Evolutionary conservation across 805 yeast genomes (phyloP).

Genomic region (Kazachstania kunashirensis): DNA sequence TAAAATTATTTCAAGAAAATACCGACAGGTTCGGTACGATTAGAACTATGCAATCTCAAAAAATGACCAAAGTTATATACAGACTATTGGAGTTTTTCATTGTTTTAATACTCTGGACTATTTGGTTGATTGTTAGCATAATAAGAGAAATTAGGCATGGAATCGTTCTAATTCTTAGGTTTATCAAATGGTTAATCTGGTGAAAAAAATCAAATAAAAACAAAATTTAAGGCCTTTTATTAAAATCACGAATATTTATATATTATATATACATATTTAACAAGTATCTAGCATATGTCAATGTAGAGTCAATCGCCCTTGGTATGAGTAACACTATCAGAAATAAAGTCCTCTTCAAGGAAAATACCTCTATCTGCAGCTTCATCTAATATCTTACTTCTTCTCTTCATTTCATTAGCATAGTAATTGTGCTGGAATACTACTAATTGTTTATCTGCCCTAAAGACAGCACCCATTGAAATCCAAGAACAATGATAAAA

Average conservation of each 20-base stretch:
- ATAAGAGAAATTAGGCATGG: constrained; percentile 13
- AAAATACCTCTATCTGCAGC: constrained; percentile 39
- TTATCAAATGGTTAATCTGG: constrained; percentile 23
- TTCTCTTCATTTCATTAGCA: constrained; percentile 28
- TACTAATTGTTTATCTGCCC: constrained; percentile 34
- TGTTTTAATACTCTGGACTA: constrained; percentile 20
- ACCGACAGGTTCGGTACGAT: constrained; percentile 24
- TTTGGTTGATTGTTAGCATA: constrained; percentile 25
- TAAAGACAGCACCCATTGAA: constrained; percentile 34
- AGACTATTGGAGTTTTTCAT: constrained; percentile 23
- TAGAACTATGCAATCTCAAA: constrained; percentile 18
- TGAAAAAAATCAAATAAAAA: constrained; percentile 6
- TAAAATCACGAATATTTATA: not conserved
- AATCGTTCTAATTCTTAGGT: constrained; percentile 10
- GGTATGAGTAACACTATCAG: constrained; percentile 1
- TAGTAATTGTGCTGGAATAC: constrained; percentile 30
- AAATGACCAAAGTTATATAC: constrained; percentile 17
- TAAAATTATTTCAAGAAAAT: constrained; percentile 31
- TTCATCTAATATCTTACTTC: constrained; percentile 32
- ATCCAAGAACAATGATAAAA: constrained; percentile 36
- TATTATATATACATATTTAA: constrained; percentile 1
- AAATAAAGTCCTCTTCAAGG: constrained; percentile 26
- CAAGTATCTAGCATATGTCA: not conserved
- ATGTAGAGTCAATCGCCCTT: not conserved
- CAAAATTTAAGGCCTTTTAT: not conserved